Conservation (phyloP, 2,329 filamentous ascomycete species). For the Pseudonectria buxi region DNA sequence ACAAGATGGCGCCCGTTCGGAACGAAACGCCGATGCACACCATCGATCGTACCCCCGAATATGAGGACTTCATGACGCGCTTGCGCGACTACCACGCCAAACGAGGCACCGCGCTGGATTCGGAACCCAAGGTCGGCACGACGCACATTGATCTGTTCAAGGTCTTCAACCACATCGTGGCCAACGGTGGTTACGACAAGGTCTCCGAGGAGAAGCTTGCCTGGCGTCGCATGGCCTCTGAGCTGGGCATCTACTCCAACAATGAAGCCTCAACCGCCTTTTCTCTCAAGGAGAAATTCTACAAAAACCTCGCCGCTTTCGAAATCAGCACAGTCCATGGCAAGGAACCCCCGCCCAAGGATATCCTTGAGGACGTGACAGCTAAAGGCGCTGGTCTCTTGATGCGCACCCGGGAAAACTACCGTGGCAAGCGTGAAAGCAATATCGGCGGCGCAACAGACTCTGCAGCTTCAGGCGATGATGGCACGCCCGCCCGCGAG, state of each 20-base stretch:
- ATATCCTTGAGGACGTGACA: slow-evolving; percentile 81
- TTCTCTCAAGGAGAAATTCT: slow-evolving; percentile 79
- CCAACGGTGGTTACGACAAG: slow-evolving; percentile 78
- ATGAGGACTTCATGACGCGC: slow-evolving; percentile 70
- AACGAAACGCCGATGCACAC: slow-evolving; percentile 33
- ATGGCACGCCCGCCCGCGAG: slow-evolving; percentile 52
- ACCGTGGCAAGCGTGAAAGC: slow-evolving; percentile 41
- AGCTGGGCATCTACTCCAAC: slow-evolving; percentile 66
- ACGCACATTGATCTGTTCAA: slow-evolving; percentile 70
- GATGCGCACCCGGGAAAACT: slow-evolving; percentile 73
- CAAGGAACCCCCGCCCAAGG: slow-evolving; percentile 76
- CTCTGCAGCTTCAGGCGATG: slow-evolving; percentile 53
- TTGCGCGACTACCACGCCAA: slow-evolving; percentile 68
- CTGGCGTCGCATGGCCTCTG: slow-evolving; percentile 72
- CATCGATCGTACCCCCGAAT: slow-evolving; percentile 61
- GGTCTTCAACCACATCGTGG: slow-evolving; percentile 70
- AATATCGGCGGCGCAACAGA: slow-evolving; percentile 46
- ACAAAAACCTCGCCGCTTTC: slow-evolving; percentile 81
- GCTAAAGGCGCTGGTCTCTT: slow-evolving; percentile 79
- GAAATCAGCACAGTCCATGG: slow-evolving; percentile 74
- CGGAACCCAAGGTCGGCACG: slow-evolving; percentile 73
- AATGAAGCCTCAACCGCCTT: slow-evolving; percentile 82
- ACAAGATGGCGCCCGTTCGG: slow-evolving; percentile 28
- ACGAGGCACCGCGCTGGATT: slow-evolving; percentile 71
- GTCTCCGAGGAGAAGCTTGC: slow-evolving; percentile 77